These are phyloP conservation scores for Rhodotorula sp. DNA, from an alignment of 1,284 basidiomycete genomes.

Conservation along the genomic window DNA sequence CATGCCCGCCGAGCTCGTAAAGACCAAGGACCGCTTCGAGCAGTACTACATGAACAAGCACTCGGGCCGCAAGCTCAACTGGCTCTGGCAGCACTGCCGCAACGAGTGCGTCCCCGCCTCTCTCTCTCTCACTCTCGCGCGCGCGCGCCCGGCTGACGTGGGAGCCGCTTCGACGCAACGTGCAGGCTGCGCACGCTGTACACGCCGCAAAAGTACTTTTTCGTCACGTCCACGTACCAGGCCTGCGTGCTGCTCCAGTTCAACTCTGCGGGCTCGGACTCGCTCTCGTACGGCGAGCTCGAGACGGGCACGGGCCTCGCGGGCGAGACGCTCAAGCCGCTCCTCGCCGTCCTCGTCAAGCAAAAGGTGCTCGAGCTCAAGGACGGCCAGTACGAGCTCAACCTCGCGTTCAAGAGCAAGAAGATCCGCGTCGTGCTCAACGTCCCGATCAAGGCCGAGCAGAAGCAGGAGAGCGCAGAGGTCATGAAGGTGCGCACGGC, in stretches of 20 bases:
- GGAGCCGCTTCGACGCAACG: no score
- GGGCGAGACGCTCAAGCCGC: slow-evolving; percentile 80
- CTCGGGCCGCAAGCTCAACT: slow-evolving; percentile 86
- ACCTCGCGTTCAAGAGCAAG: slow-evolving; percentile 95
- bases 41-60: slow-evolving; percentile 93
- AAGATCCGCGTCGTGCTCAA: slow-evolving; percentile 95
- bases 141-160: background rate
- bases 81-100: slow-evolving; percentile 97
- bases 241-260: slow-evolving; percentile 93
- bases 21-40: slow-evolving; percentile 87
- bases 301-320: slow-evolving; percentile 77
- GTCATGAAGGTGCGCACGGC: slow-evolving; percentile 70
- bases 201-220: slow-evolving; percentile 86
- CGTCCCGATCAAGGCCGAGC: slow-evolving; percentile 89
- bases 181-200: slow-evolving; percentile 78
- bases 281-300: slow-evolving; percentile 77
- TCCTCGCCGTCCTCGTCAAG: slow-evolving; percentile 80
- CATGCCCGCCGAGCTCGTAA: slow-evolving; percentile 81
- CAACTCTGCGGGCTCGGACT: slow-evolving; percentile 73
- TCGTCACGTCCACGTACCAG: slow-evolving; percentile 94
- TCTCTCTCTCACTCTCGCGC: no score
- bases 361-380: slow-evolving; percentile 81
- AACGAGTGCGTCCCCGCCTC: slow-evolving; percentile 62
- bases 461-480: slow-evolving; percentile 86
- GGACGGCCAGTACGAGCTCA: slow-evolving; percentile 79